Conservation (phyloP, 768 basidiomycete species). For the Butyriboletus loyo region DNA sequence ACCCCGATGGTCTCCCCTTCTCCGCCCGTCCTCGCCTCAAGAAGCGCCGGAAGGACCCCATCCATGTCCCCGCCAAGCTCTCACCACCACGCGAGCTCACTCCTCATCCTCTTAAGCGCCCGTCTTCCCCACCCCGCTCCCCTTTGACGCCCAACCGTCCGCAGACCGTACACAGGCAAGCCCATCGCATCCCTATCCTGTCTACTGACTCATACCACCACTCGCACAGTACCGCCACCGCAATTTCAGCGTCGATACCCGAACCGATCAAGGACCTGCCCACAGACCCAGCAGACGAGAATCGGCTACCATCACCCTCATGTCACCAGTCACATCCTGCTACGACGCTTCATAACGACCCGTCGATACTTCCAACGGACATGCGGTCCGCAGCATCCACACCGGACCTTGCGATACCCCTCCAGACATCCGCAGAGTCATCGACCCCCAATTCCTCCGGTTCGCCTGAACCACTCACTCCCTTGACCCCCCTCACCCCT, state of each 20-base stretch:
- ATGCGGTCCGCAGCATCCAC: not conserved
- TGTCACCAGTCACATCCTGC: not conserved
- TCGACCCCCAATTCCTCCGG: not conserved
- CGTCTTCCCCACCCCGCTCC: slow-evolving; percentile 1
- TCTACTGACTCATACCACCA: not conserved
- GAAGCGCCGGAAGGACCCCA: slow-evolving; percentile 23
- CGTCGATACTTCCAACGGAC: not conserved
- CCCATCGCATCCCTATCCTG: not conserved
- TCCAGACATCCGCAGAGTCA: not conserved
- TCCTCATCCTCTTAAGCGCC: slow-evolving; percentile 11
- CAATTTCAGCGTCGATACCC: not conserved
- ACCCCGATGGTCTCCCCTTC: slow-evolving; percentile 27
- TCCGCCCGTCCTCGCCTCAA: slow-evolving; percentile 8
- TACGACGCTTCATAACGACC: not conserved
- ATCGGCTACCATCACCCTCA: not conserved
- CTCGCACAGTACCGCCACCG: slow-evolving; percentile 4
- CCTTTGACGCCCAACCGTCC: slow-evolving; percentile 5
- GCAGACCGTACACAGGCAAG: slow-evolving; percentile 1
- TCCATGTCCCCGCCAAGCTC: not conserved
- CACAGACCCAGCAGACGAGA: not conserved
- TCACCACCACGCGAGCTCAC: not conserved
- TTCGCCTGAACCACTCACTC: slow-evolving; percentile 17
- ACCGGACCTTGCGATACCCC: slow-evolving; percentile 4
- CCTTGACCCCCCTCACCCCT: slow-evolving; percentile 22
- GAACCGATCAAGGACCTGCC: not conserved